Conservation (phyloP, 2,329 filamentous ascomycete species). For the Scytalidium sp. region DNA sequence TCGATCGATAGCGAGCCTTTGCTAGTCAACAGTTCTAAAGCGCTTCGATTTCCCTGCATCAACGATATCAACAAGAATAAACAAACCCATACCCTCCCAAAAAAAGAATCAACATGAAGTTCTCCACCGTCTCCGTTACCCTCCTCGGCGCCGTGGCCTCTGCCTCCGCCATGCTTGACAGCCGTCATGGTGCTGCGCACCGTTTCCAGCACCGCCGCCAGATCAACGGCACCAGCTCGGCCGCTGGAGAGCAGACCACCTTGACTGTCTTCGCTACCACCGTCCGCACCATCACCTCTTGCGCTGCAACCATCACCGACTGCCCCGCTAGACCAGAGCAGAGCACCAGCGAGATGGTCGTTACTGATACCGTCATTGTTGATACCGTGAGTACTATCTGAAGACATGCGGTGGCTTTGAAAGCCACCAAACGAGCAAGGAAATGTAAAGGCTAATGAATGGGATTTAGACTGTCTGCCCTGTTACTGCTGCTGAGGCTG, state of each 20-base stretch:
- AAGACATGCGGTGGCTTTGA: background rate
- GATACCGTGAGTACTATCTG: slow-evolving; percentile 30
- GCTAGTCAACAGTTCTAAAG: slow-evolving; percentile 4
- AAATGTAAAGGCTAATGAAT: slow-evolving; percentile 4
- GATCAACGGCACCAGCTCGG: slow-evolving; percentile 15
- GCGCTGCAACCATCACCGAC: slow-evolving; percentile 36
- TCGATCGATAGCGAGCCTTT: slow-evolving; percentile 6
- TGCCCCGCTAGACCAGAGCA: slow-evolving; percentile 31
- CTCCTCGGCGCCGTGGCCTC: slow-evolving; percentile 30
- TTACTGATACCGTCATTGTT: slow-evolving; percentile 38
- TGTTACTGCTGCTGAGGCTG: slow-evolving; percentile 34
- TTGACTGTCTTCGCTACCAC: slow-evolving; percentile 35
- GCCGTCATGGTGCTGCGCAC: slow-evolving; percentile 15
- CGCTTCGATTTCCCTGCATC: slow-evolving; percentile 1
- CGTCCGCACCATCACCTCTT: slow-evolving; percentile 34
- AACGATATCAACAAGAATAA: too few species aligned
- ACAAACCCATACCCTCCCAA: too few species aligned
- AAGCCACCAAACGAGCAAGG: background rate
- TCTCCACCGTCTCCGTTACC: slow-evolving; percentile 22
- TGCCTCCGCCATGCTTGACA: slow-evolving; percentile 11
- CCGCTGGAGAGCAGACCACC: slow-evolving; percentile 29
- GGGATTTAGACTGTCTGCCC: slow-evolving; percentile 42
- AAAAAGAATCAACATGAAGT: slow-evolving; percentile 30
- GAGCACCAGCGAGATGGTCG: slow-evolving; percentile 21
- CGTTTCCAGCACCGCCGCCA: slow-evolving; percentile 25